These are phyloP conservation scores for Nidula microcarpa DNA, from an alignment of 768 basidiomycete species.

Conservation along the genomic window DNA sequence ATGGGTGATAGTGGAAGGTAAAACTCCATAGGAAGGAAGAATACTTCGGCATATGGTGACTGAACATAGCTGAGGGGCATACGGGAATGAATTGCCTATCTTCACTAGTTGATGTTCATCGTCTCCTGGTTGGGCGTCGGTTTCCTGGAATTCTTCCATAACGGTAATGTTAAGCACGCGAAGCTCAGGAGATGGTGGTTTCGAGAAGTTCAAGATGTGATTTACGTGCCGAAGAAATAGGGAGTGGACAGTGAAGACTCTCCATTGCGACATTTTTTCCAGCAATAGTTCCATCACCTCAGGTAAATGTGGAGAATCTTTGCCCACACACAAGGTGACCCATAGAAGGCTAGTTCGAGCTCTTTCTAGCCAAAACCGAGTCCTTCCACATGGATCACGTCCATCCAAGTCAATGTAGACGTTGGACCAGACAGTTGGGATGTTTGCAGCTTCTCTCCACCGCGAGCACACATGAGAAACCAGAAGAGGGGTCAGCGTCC, in stretches of 20 bases:
- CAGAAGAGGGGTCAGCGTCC: constrained; percentile 51
- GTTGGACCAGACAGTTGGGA: constrained; percentile 57
- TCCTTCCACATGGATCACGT: constrained; percentile 35
- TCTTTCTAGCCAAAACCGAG: constrained; percentile 48
- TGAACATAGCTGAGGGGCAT: constrained; percentile 29
- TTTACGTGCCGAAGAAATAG: constrained; percentile 32
- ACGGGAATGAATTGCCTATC: constrained; percentile 22
- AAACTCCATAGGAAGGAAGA: constrained; percentile 25
- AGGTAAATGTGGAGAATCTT: constrained; percentile 22
- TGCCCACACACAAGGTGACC: constrained; percentile 37
- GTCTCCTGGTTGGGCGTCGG: constrained; percentile 7
- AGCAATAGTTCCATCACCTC: constrained; percentile 38
- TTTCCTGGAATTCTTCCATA: constrained; percentile 20
- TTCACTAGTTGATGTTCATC: constrained; percentile 17
- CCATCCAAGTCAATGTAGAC: constrained; percentile 48
- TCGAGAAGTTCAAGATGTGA: constrained; percentile 33
- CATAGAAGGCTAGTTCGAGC: constrained; percentile 39
- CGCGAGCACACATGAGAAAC: constrained; percentile 56
- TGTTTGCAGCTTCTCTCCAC: constrained; percentile 51
- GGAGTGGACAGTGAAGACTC: constrained; percentile 35
- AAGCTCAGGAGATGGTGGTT: constrained; percentile 30
- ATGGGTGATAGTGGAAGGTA: constrained; percentile 29
- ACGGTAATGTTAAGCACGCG: constrained; percentile 23
- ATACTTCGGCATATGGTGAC: constrained; percentile 29
- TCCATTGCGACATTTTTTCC: constrained; percentile 39